Percentiles rank a stretch among this genome's conserved stretches.
Conservation (phyloP, 2,329 filamentous ascomycete genomes). For the Aspergillus awamori region DNA sequence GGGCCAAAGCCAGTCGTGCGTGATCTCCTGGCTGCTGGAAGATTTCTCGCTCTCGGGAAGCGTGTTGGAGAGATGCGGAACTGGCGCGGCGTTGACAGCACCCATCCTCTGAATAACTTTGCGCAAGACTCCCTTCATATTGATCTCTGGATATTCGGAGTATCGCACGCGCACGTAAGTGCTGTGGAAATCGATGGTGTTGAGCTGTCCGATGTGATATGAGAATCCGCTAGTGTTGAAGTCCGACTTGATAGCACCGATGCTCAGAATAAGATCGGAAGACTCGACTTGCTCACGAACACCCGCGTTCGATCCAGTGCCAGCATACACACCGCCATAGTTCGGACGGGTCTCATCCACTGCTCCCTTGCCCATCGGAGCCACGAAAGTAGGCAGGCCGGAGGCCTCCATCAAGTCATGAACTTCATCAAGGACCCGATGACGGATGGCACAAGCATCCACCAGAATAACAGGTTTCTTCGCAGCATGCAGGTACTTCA, state of each 20-base stretch:
- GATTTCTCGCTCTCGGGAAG: slow-evolving; percentile 40
- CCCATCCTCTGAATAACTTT: slow-evolving; percentile 65
- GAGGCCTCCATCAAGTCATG: slow-evolving; percentile 73
- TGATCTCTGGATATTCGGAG: slow-evolving; percentile 75
- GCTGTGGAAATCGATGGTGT: slow-evolving; percentile 82
- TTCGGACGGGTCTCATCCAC: slow-evolving; percentile 75
- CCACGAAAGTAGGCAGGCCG: slow-evolving; percentile 78
- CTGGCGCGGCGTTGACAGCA: slow-evolving; percentile 58
- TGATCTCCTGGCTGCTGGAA: slow-evolving; percentile 45
- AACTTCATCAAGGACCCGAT: slow-evolving; percentile 72
- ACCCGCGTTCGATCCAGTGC: slow-evolving; percentile 67
- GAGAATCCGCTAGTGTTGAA: slow-evolving; percentile 71
- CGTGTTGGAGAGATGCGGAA: slow-evolving; percentile 60
- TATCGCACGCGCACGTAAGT: slow-evolving; percentile 73
- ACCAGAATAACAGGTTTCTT: slow-evolving; percentile 77
- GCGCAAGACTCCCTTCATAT: slow-evolving; percentile 77
- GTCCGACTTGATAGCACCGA: slow-evolving; percentile 50
- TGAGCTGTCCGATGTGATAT: slow-evolving; percentile 75
- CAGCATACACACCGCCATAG: slow-evolving; percentile 83
- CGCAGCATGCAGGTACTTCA: slow-evolving; percentile 72
- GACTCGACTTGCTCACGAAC: slow-evolving; percentile 45
- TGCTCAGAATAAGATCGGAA: slow-evolving; percentile 47
- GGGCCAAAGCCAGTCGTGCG: slow-evolving; percentile 69
- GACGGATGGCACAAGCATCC: slow-evolving; percentile 79
- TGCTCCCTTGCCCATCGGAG: slow-evolving; percentile 86